Conservation (phyloP, 495 filamentous ascomycete genomes). For the Neurospora africana region DNA sequence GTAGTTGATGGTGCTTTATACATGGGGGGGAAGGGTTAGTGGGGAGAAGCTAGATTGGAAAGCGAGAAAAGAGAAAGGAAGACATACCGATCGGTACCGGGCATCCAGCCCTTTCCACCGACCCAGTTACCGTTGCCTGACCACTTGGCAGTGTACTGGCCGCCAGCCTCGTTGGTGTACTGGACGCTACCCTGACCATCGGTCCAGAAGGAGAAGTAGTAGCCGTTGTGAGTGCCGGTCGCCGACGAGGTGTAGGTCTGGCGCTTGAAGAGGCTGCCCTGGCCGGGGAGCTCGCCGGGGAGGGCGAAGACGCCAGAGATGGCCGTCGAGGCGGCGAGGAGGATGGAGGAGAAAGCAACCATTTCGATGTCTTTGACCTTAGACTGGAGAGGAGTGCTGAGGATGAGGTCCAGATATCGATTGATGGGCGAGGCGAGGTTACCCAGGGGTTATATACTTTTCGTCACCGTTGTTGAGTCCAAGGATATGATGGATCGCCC, state of each 20-base stretch:
- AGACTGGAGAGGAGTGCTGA: neutral
- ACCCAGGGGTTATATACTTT: constrained; percentile 3
- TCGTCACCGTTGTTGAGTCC: neutral
- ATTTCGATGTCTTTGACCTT: constrained; percentile 17
- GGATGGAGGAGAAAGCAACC: constrained; percentile 36
- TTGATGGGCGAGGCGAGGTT: neutral
- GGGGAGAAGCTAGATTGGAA: neutral
- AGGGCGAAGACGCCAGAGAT: constrained; percentile 27
- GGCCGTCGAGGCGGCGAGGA: constrained; percentile 28
- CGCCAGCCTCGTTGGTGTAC: constrained; percentile 46
- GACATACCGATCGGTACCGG: constrained; percentile 32
- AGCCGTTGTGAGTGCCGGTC: constrained; percentile 47
- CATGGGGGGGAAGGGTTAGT: neutral
- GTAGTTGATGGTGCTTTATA: constrained; percentile 36
- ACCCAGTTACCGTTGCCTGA: constrained; percentile 47
- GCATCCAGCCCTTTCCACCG: constrained; percentile 53
- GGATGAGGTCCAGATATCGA: neutral
- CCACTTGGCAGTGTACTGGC: constrained; percentile 48
- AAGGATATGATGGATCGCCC: neutral
- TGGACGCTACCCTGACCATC: constrained; percentile 40
- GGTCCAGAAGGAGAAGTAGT: constrained; percentile 56
- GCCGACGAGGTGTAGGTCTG: constrained; percentile 19
- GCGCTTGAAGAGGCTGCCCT: constrained; percentile 22
- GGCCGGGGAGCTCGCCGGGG: constrained; percentile 28
- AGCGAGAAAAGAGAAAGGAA: constrained; percentile 9